Evolutionary conservation across 73 alveolate species (phyloP).

Genomic region (Symbiodinium pilosum): DNA sequence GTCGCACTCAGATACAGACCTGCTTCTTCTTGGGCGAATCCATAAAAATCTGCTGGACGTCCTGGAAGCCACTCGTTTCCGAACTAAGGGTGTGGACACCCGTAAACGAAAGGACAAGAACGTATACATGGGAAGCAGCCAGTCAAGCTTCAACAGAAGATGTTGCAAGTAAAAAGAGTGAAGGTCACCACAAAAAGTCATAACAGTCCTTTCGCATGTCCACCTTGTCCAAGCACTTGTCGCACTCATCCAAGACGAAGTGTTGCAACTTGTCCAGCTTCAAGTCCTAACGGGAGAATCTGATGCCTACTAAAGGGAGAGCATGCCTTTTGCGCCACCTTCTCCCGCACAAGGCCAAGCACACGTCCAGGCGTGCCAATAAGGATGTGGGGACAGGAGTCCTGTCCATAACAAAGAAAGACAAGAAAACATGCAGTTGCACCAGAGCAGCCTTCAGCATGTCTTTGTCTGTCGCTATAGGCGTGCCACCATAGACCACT

Average conservation of each 20-base stretch:
- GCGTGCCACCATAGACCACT: slow-evolving; percentile 98
- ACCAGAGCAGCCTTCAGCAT: slow-evolving; percentile 96
- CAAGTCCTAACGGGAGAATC: slow-evolving; percentile 93
- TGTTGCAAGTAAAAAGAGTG: no score
- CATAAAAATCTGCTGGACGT: slow-evolving; percentile 99
- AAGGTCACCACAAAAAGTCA: not conserved
- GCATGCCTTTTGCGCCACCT: slow-evolving; percentile 96
- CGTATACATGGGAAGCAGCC: no score
- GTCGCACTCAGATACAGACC: not conserved
- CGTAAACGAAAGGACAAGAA: no score
- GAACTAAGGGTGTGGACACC: not conserved
- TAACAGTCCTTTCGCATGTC: slow-evolving; percentile 82
- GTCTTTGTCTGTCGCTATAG: slow-evolving; percentile 96
- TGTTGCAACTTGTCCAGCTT: slow-evolving; percentile 97
- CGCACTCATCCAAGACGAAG: slow-evolving; percentile 99
- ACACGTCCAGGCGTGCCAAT: slow-evolving; percentile 99
- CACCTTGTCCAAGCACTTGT: slow-evolving; percentile 99
- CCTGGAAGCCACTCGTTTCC: slow-evolving; percentile 81
- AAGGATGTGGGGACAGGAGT: slow-evolving; percentile 96
- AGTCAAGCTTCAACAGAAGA: no score
- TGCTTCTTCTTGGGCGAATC: slow-evolving; percentile 99
- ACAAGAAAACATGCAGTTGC: not conserved
- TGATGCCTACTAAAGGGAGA: no score
- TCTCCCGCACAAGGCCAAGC: slow-evolving; percentile 98
- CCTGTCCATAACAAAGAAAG: no score